Percentiles rank a stretch among this genome's conserved stretches.
phyloP scores from a whole-genome alignment of 2,329 filamentous ascomycete species.

The Fusarium verticillioides region DNA sequence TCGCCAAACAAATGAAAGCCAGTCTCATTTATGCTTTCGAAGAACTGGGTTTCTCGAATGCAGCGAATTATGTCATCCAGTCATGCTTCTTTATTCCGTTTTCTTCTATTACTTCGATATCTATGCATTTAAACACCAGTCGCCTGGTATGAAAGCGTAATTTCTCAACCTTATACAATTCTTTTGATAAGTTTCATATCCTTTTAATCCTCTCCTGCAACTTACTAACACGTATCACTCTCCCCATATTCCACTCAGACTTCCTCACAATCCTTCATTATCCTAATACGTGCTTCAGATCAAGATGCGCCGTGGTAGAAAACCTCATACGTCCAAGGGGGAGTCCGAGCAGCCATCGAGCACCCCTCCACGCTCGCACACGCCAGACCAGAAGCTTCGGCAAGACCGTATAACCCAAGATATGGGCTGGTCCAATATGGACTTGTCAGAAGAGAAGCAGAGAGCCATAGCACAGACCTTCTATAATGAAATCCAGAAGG shows the following conservation, averaged over 20 bases:
- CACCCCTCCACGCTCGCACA: not conserved
- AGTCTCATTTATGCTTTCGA: not conserved
- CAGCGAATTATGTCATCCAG: fast-evolving
- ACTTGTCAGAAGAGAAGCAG: fast-evolving
- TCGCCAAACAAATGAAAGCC: fast-evolving
- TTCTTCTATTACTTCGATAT: fast-evolving
- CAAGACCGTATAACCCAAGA: not conserved
- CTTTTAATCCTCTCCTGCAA: fast-evolving
- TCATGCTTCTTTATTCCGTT: fast-evolving
- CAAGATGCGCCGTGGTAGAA: not conserved
- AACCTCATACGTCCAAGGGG: not conserved
- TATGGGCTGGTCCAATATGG: not conserved
- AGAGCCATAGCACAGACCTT: no score
- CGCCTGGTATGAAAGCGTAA: fast-evolving
- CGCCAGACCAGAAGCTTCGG: not conserved
- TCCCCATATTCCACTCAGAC: fast-evolving
- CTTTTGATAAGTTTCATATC: no score
- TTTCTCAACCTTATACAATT: fast-evolving
- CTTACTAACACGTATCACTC: not conserved
- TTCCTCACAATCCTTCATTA: fast-evolving
- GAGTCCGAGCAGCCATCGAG: not conserved
- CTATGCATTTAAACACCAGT: not conserved
- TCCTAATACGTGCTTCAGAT: fast-evolving
- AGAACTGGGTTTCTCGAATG: fast-evolving
- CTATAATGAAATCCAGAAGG: not conserved